phyloP scores from a whole-genome alignment of 257 asterid species.

The Solanum clarkiae region DNA sequence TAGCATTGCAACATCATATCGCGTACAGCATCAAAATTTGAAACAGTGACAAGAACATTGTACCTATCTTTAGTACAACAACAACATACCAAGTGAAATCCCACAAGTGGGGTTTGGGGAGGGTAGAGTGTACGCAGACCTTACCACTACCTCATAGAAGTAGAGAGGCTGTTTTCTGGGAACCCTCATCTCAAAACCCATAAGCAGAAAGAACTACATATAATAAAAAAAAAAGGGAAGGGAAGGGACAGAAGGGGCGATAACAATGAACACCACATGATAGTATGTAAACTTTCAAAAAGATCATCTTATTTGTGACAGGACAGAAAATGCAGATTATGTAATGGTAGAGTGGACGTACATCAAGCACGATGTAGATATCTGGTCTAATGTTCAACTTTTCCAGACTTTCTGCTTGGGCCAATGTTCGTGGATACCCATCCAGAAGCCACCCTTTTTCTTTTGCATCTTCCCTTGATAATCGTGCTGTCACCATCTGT shows the following conservation, averaged over 20 bases:
- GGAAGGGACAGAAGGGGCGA: too few relatives aligned
- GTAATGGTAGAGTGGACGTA: slow-evolving; percentile 17
- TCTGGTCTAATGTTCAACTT: slow-evolving; percentile 71
- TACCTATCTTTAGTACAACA: neutral
- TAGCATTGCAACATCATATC: neutral
- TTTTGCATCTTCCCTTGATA: slow-evolving; percentile 66
- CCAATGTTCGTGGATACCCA: slow-evolving; percentile 78
- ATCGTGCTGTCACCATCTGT: slow-evolving; percentile 79
- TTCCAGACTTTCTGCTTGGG: slow-evolving; percentile 86
- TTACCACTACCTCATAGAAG: too few relatives aligned
- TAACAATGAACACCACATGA: too few relatives aligned
- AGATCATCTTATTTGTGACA: neutral
- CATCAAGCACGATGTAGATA: slow-evolving; percentile 69
- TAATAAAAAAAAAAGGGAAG: too few relatives aligned
- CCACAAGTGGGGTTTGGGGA: too few relatives aligned
- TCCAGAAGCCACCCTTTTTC: slow-evolving; percentile 97
- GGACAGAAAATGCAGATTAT: neutral
- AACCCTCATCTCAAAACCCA: too few relatives aligned
- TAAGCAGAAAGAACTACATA: too few relatives aligned
- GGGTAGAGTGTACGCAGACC: too few relatives aligned
- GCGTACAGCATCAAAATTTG: neutral
- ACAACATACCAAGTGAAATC: too few relatives aligned
- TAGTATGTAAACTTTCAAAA: neutral
- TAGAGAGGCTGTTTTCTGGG: too few relatives aligned
- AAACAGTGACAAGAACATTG: neutral